Base-by-base conservation (phyloP, 2,329 filamentous ascomycete genomes). In the Alternaria angustiovoidea region DNA sequence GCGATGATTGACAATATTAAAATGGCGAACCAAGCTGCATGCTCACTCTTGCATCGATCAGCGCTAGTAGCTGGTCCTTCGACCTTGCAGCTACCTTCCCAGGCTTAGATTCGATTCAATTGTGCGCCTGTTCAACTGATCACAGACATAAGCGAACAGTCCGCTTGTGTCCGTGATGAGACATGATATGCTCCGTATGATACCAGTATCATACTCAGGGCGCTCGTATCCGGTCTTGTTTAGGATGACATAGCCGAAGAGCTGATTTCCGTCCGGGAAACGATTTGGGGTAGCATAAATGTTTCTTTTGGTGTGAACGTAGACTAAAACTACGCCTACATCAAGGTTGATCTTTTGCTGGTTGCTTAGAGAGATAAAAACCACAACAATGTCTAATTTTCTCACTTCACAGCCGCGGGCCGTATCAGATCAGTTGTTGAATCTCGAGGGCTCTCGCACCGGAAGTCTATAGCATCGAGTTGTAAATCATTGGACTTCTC, bases 391-490 rank as follows among this genome's bases (percentile, higher is more conserved):
- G 5, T 9, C 7, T 20, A 30, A 0, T n/a, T 14, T 47, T 18
- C 47, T 36, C 20, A 24, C 22, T 48, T 43, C 11, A 16, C 28
- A 28, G 26, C 36, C 11, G 36, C 11, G 5, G 56, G 36, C 22
- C 12, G 28, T 24, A 54, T 24, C 28, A 54, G 34, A 28, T 38
- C 42, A 24, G 56, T 12, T 12, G n/a, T 36, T 30, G 57, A 59
- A 24, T 34, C 24, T 8, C 44, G 18, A 30, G 28, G 30, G 14
- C 39, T 36, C 20, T 49, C 28, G 9, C 36, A 49, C n/a, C 28
- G 28, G 16, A 42, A 49, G 41, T 44, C 55, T 5, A 46, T 34
- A 5, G 7, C 49, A 18, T 11, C 18, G 16, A 48, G 41, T 5
- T 24, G 34, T 2, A 20, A 7, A n/a, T 48, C 26, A 22, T 12